These are phyloP conservation scores for Cercospora janseana DNA, from an alignment of 2,329 filamentous ascomycete species.

Conservation along the genomic window DNA sequence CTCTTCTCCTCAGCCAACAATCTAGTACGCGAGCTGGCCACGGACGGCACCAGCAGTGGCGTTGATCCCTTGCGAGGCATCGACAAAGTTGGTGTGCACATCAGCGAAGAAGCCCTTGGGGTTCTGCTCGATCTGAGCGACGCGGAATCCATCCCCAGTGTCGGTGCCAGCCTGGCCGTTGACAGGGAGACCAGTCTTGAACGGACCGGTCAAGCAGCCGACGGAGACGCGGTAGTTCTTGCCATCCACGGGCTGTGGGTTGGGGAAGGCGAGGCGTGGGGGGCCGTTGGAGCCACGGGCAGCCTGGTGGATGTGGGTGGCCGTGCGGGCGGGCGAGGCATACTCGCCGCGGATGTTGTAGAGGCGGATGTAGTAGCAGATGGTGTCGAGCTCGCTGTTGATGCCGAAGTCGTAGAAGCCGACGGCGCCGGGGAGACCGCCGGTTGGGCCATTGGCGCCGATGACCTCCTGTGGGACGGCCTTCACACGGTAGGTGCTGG, in stretches of 20 bases:
- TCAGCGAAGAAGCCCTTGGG: slow-evolving; percentile 55
- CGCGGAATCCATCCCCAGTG: slow-evolving; percentile 50
- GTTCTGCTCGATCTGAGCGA: slow-evolving; percentile 53
- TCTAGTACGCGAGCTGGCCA: slow-evolving; percentile 46
- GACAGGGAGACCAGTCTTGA: slow-evolving; percentile 44
- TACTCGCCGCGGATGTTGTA: slow-evolving; percentile 52
- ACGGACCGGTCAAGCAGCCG: slow-evolving; percentile 48
- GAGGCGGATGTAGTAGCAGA: slow-evolving; percentile 54
- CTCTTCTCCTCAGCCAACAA: not conserved
- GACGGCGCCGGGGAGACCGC: slow-evolving; percentile 40
- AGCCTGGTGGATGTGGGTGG: slow-evolving; percentile 57
- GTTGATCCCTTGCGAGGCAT: slow-evolving; percentile 52
- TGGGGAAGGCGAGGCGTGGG: slow-evolving; percentile 54
- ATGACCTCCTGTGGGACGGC: slow-evolving; percentile 54
- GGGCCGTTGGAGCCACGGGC: slow-evolving; percentile 49
- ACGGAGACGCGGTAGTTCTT: slow-evolving; percentile 41
- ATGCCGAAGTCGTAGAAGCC: slow-evolving; percentile 56
- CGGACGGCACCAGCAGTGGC: slow-evolving; percentile 54
- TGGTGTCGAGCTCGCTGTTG: slow-evolving; percentile 47
- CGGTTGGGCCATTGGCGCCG: slow-evolving; percentile 38
- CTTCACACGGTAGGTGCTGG: slow-evolving; percentile 49
- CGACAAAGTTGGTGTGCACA: slow-evolving; percentile 55
- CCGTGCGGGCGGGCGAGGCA: slow-evolving; percentile 51
- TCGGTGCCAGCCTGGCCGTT: slow-evolving; percentile 43
- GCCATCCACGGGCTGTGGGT: slow-evolving; percentile 43